phyloP scores from a whole-genome alignment of 2,329 filamentous ascomycete genomes.

The Paramyrothecium sp. region DNA sequence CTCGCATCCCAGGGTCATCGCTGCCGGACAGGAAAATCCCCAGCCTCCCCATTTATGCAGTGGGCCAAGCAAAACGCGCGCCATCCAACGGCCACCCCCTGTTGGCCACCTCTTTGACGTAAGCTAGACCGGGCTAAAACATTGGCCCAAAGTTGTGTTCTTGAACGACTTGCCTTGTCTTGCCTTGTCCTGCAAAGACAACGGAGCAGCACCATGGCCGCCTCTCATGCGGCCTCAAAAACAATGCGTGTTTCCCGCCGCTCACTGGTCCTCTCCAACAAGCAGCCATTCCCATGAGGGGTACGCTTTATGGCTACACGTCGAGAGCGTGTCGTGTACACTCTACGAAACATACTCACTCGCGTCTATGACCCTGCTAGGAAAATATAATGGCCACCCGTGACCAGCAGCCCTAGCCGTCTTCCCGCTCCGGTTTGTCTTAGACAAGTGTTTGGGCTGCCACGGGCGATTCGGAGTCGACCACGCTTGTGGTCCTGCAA shows the following conservation, averaged over 20 bases:
- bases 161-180: too few species aligned
- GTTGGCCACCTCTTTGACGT: not conserved
- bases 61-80: too few species aligned
- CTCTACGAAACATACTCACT: too few species aligned
- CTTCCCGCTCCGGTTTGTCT: constrained; percentile 1
- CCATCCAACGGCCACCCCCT: not conserved
- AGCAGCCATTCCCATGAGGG: too few species aligned
- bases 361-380: too few species aligned
- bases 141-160: too few species aligned
- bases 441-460: constrained; percentile 3
- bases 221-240: not conserved
- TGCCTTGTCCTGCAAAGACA: too few species aligned
- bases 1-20: not conserved
- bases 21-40: not conserved
- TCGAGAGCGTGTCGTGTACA: too few species aligned
- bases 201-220: not conserved
- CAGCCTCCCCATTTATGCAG: not conserved
- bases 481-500: too few species aligned
- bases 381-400: not conserved
- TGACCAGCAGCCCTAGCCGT: not conserved
- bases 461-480: not conserved
- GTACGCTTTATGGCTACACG: too few species aligned
- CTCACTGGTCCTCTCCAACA: too few species aligned
- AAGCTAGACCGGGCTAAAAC: not conserved
- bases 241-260: not conserved